These are phyloP conservation scores for Linnemannia exigua DNA, from an alignment of 192 early-diverging fungal genomes.

Conservation along the genomic window DNA sequence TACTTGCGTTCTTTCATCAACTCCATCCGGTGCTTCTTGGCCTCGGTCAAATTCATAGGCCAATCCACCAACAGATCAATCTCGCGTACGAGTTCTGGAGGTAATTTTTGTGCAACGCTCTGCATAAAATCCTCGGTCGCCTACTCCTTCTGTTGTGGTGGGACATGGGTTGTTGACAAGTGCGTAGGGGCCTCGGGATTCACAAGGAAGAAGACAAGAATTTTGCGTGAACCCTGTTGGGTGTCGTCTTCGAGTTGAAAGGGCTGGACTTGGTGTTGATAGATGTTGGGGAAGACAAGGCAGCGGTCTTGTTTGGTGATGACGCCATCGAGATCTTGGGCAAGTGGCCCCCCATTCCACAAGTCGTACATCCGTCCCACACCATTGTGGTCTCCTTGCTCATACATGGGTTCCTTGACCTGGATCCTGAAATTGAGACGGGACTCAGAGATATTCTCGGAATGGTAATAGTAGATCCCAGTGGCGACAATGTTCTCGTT, in stretches of 20 bases:
- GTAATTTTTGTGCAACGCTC: conserved; percentile 5
- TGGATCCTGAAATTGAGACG: conserved; percentile 68
- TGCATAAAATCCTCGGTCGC: not conserved
- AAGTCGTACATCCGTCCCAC: conserved; percentile 57
- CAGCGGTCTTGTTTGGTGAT: conserved; percentile 68
- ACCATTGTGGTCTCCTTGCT: conserved; percentile 36
- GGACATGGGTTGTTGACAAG: conserved; percentile 69
- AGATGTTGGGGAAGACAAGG: conserved; percentile 79
- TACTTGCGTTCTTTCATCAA: conserved; percentile 27
- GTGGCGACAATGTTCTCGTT: conserved; percentile 81
- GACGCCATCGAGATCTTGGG: conserved; percentile 62
- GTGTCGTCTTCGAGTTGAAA: conserved; percentile 64
- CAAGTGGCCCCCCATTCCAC: conserved; percentile 24
- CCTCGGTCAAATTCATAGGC: conserved; percentile 20
- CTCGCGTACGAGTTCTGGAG: conserved; percentile 6
- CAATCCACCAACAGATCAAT: conserved; percentile 18
- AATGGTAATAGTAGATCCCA: conserved; percentile 79
- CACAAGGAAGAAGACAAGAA: conserved; percentile 78
- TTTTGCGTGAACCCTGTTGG: conserved; percentile 74
- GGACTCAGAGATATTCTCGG: conserved; percentile 75
- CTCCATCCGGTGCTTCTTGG: conserved; percentile 16
- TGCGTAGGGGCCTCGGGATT: conserved; percentile 67
- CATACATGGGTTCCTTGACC: conserved; percentile 32
- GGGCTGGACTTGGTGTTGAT: conserved; percentile 75
- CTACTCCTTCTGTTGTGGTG: conserved; percentile 71